Conservation (phyloP, 148 eudicot genomes). For the Talinum fruticosum region DNA sequence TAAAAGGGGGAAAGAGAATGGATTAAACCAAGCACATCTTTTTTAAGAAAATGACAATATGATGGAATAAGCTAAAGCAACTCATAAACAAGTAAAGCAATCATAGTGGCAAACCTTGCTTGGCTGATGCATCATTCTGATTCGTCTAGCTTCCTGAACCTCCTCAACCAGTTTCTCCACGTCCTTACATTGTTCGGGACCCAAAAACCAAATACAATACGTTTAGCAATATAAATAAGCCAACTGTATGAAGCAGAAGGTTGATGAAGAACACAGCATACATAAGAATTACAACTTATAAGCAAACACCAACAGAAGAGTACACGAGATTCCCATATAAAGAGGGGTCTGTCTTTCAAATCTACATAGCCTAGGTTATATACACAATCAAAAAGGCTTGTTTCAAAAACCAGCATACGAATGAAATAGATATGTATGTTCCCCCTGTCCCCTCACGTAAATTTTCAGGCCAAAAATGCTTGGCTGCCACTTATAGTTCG, state of each 20-base stretch:
- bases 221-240: not conserved
- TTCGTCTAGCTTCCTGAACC: constrained; percentile 93
- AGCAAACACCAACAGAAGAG: not conserved
- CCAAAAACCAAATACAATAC: constrained; percentile 5
- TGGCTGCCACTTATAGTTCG: no score
- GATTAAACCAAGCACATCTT: not conserved
- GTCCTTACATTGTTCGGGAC: constrained; percentile 43
- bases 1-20: not conserved
- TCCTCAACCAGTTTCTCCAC: constrained; percentile 79
- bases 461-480: no score
- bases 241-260: no score
- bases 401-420: no score
- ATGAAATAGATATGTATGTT: no score
- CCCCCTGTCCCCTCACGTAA: no score
- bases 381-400: no score
- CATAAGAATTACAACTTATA: no score
- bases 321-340: no score
- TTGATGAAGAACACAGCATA: not conserved
- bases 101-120: constrained; percentile 56
- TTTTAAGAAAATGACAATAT: no score
- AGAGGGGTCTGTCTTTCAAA: no score
- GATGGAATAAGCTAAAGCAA: not conserved
- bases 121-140: constrained; percentile 84
- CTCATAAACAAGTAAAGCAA: not conserved
- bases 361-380: no score